Percentiles rank a stretch among this genome's conserved stretches.
Conservation (phyloP, 768 basidiomycete species). For the Hericium erinaceus region DNA sequence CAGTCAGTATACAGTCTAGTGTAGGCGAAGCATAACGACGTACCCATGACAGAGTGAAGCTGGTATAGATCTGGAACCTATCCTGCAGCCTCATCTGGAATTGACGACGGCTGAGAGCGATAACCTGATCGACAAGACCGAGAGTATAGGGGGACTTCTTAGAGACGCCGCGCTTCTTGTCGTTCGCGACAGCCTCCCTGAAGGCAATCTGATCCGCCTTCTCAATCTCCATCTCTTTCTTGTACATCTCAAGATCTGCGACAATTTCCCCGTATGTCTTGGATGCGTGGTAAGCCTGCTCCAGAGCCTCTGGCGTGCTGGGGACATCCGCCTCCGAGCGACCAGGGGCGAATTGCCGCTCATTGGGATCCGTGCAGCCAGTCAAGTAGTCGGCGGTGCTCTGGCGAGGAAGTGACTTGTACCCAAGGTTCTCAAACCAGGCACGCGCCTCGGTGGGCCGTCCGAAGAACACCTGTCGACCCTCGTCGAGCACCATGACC, state of each 20-base stretch:
- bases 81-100: conserved; percentile 71
- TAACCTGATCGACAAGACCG: conserved; percentile 67
- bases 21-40: conserved; percentile 36
- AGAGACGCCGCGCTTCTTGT: conserved; percentile 75
- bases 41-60: conserved; percentile 52
- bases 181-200: conserved; percentile 61
- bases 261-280: conserved; percentile 33
- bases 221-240: conserved; percentile 44
- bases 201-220: conserved; percentile 68
- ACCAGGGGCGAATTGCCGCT: conserved; percentile 68
- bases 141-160: conserved; percentile 80
- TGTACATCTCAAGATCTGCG: conserved; percentile 47
- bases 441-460: conserved; percentile 61
- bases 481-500: conserved; percentile 75
- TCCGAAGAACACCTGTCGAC: conserved; percentile 78
- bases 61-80: conserved; percentile 66
- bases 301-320: conserved; percentile 58
- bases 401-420: conserved; percentile 70
- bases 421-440: conserved; percentile 74
- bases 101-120: conserved; percentile 61
- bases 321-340: conserved; percentile 51
- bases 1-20: neutral
- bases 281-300: conserved; percentile 49
- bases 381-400: conserved; percentile 87
- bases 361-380: conserved; percentile 76